Evolutionary conservation across 2,329 filamentous ascomycete species (phyloP), one percentile per base, ranked within the genome.

Genomic region (Ascochyta clinopodiicola): DNA sequence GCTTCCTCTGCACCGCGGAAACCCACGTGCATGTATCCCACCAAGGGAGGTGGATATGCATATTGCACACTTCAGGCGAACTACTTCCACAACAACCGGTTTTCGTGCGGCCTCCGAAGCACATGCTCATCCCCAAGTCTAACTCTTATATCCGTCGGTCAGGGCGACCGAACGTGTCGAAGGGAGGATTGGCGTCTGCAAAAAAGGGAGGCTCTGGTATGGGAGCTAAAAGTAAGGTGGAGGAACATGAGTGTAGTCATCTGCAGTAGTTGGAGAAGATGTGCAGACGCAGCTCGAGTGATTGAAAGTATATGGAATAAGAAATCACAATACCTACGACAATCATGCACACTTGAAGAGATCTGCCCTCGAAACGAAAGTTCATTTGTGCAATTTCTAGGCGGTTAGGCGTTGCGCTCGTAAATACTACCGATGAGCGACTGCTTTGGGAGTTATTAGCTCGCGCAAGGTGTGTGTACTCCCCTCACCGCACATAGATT

Each of bases 91-190:
- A 6, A 36, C 12, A 31, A 29, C 8, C 17, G 4, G 2, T 21
- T 22, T 19, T 3, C 25, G 19, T 40, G 45, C 15, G n/a, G 35
- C 19, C 12, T 15, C 12, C 15, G 35, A 22, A 50, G 38, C 35
- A 47, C 46, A 36, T 51, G 36, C 43, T 46, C 27, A 24, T 50
- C 17, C 42, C 37, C n/a, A 36, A 34, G 9, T 12, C 24, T 44
- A 38, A 31, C 29, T 43, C 31, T 43, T 51, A 15, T 17, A 31
- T 31, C 43, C 13, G 12, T 43, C 52, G 36, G 43, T 8, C 24
- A 32, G 24, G 25, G 31, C 8, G 31, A 22, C 37, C 31, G 47
- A 46, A 50, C 31, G 52, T 50, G 45, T 35, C n/a, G 13, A 45
- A 42, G 36, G 29, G 19, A 50, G 35, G 17, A 9, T n/a, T 15